Base-by-base conservation (phyloP, 2,329 filamentous ascomycete genomes). In the Aspergillus spinulosporus region DNA sequence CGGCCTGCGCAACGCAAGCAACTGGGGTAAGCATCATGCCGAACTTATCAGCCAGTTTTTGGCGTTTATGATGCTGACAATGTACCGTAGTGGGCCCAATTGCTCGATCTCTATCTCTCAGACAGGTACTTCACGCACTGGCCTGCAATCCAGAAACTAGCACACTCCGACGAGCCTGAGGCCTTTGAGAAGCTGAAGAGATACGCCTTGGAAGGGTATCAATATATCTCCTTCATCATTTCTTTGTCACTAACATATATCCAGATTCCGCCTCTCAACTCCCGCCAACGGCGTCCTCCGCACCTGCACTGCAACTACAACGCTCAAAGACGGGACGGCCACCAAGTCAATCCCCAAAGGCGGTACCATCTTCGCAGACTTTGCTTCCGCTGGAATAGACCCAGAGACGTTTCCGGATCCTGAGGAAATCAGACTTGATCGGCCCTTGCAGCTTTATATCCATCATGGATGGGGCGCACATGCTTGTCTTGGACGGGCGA, bases 401-500 rank as follows among this genome's bases (percentile, higher is more conserved):
- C 63, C 70, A 43, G 61, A 59, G 21, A 69, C 66, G 37, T 76
- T 75, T 60, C 68, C 70, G 2, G 68, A 76, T 39, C 73, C 74
- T 3, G 64, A 70, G 26, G 64, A 68, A 26, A 82, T 91, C 21
- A 79, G 84, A 60, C 82, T 88, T 0, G 78, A 82, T 11, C 83
- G 88, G 0, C 84, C 86, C 0, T 66, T 86, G 15, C 80, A 83
- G 4, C 72, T 75, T 1, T 90, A 92, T 67, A 79, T 88, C 55
- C 82, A 85, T 68, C 86, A 87, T 61, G 83, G 83, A 7, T 76
- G 80, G 2, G 87, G 86, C 0, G 80, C 85, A 7, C 84, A 89
- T 62, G 74, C 81, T 7, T 86, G 83, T 60, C 74, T 90, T 0
- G 87, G 86, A 2, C 56, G 69, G 8, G 67, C 59, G 11, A 61